Base-by-base conservation (phyloP, 208 protist species). In the Leishmania guyanensis region DNA sequence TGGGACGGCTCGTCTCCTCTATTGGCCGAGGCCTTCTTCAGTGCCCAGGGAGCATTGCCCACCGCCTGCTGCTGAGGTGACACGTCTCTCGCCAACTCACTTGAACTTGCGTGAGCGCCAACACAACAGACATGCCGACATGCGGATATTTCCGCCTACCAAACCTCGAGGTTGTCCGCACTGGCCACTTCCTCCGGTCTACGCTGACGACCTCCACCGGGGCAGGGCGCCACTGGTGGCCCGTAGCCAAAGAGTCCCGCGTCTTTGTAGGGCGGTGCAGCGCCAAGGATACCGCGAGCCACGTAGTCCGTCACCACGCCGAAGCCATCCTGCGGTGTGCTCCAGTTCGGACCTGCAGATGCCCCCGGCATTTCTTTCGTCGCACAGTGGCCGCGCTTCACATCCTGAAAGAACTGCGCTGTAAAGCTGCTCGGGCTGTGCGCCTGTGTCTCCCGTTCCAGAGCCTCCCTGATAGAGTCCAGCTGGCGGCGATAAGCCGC, bases 241-340 rank as follows among this genome's bases (percentile, higher is more conserved):
- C 66, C 51, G 26, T 50, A 50, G 54, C 74, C 56, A 54, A 84
- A 79, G 36, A 74, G 29, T 4, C 68, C 66, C 39, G 75, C 74
- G 39, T 79, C 74, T n/a, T 66, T 75, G 75, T 75, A 79, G 51
- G 64, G 80, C 17, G 80, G 80, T 5, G 74, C 46, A 4, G 80
- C 73, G 16, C 80, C 74, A 17, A 84, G 64, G 29, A 76, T 53
- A 60, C 80, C 80, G 62, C 74, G 75, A n/a, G 74, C 74, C 88
- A 98, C 98, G 85, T 98, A 98, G 69, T 98, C 96, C 20, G 94
- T 87, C n/a, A 99, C 86, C 14, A 96, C 90, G 17, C 80, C 65
- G 79, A 99, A 99, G 5, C 97, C 96, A 77, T 98, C 96, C 10
- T 36, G 51, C 3, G 69, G 36, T 9, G 33, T 22, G 3, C 48